Base-by-base conservation (phyloP, 305 asterid genomes). In the Fraxinus ornus region DNA sequence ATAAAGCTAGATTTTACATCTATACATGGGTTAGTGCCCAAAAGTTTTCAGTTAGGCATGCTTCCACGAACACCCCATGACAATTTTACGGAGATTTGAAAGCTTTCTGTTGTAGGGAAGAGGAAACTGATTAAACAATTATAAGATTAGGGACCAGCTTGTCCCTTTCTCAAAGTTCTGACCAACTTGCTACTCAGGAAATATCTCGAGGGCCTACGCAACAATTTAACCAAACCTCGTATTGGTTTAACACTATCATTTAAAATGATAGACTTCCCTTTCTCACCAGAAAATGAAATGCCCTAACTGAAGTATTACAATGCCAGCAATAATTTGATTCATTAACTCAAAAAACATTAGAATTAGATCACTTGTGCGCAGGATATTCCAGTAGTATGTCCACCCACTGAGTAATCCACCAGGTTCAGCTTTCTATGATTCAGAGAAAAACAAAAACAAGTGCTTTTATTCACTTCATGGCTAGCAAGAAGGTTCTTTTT, bases 361-460 rank as follows among this genome's bases (percentile, higher is more conserved):
- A 78, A 85, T 17, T 52, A n/a, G 32, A 64, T 55, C 44, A 77
- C 99, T 92, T 91, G 93, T 97, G 92, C 95, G 24, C 94, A 94
- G 77, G 99, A 96, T 81, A 92, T 97, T 1, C 98, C 93, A 76
- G 98, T 92, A 12, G 86, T 79, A 75, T 96, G 98, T 78, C 99
- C 97, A 75, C 95, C 98, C 44, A 90, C 62, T 12, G 94, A 80
- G 87, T 88, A 92, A 84, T 94, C 94, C 87, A 96, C 44, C 0
- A 1, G 87, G 60, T 64, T 90, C 87, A 92, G 78, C 81, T 86
- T 90, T 82, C 83, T 86, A 44, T 37, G 44, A 37, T 37, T 37
- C 44, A 7, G 44, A 37, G 44, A 37, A 37, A 7, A 37, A 44
- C n/a, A 44, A 44, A 44, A 44, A 2, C 52, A 44, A 44, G 52